Percentiles rank a stretch among this genome's conserved stretches.
Conservation (phyloP, 371 early-diverging fungal genomes). For the Mortierella sp. region DNA sequence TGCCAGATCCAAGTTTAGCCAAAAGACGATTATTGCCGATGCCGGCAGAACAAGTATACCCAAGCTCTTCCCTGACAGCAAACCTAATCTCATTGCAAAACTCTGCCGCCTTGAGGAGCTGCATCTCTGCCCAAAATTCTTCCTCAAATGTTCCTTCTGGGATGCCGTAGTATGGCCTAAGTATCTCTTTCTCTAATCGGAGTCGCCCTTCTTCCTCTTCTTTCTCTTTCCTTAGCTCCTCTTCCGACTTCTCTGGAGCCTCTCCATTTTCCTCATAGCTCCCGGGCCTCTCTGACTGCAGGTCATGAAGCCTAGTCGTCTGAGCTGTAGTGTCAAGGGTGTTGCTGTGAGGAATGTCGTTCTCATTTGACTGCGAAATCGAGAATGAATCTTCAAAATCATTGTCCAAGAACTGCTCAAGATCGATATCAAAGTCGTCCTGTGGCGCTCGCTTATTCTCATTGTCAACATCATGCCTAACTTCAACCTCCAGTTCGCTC, state of each 20-base stretch:
- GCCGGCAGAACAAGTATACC: slow-evolving; percentile 89
- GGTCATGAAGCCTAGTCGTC: not conserved
- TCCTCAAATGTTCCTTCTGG: slow-evolving; percentile 50
- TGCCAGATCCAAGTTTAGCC: slow-evolving; percentile 87
- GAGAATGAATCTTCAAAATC: slow-evolving; percentile 25
- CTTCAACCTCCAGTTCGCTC: not conserved
- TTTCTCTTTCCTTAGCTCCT: slow-evolving; percentile 38
- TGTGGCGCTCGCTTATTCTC: slow-evolving; percentile 2
- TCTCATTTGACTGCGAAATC: not conserved
- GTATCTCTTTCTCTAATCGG: slow-evolving; percentile 21
- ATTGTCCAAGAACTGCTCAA: slow-evolving; percentile 15
- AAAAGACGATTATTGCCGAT: slow-evolving; percentile 88
- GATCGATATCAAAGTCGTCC: slow-evolving; percentile 32
- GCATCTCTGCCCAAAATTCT: slow-evolving; percentile 73
- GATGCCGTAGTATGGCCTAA: slow-evolving; percentile 38
- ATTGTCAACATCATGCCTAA: not conserved
- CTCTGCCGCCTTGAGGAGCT: slow-evolving; percentile 80
- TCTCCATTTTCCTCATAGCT: not conserved
- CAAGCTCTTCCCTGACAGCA: slow-evolving; percentile 75
- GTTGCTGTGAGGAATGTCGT: not conserved
- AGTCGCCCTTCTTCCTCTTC: slow-evolving; percentile 23
- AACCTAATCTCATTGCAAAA: slow-evolving; percentile 76
- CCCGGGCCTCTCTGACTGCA: not conserved
- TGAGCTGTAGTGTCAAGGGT: too few relatives aligned
- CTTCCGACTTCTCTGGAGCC: slow-evolving; percentile 28